Conservation (phyloP, 306 rosid species). For the Cucumis sativus region Cucumber_9930_V3 NC_026655.2:25135001-25135500, state of each 20-base stretch:
- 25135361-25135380: constrained; percentile 25
- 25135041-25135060: neutral
- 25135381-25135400: constrained; percentile 42
- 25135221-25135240: constrained; percentile 42
- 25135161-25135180: constrained; percentile 62
- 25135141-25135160: constrained; percentile 16
- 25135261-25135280: constrained; percentile 22
- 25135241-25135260: constrained; percentile 17
- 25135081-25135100: neutral
- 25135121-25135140: constrained; percentile 42
- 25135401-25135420: constrained; percentile 27
- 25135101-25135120: neutral
- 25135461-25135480: constrained; percentile 27
- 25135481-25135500: neutral
- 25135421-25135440: constrained; percentile 25
- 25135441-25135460: constrained; percentile 17
- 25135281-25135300: neutral
- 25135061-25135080: neutral
- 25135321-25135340: neutral
- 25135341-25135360: neutral
- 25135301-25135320: neutral
- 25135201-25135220: constrained; percentile 57
- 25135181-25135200: constrained; percentile 20
- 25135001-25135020: neutral
- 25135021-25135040: neutral